Base-by-base conservation (phyloP, 2,329 filamentous ascomycete genomes). In the Leptosphaerulina australis region DNA sequence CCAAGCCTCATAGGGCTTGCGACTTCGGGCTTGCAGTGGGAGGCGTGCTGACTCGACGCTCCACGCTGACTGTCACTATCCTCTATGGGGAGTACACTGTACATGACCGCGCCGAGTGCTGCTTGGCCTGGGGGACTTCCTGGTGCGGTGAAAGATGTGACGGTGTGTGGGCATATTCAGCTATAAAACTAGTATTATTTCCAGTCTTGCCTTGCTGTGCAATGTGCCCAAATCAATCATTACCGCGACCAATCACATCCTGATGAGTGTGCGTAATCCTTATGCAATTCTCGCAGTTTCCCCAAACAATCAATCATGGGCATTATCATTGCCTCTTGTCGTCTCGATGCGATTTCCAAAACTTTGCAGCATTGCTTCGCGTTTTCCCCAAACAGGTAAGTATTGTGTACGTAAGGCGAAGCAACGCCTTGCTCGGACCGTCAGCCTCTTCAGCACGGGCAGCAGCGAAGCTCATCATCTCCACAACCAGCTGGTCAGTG, bases 1-100 rank as follows among this genome's bases (percentile, higher is more conserved):
- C 53, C 52, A 36, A 61, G 59, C 59, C 59, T 62, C 58, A 61
- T 40, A 50, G 49, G 50, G 58, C 56, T 60, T 60, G 55, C 53
- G 53, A 56, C 43, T 41, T 51, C 48, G 48, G 48, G 41, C 41
- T 43, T 41, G 41, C 20, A 37, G 30, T 33, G 48, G 31, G 25
- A 46, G 41, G 37, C 35, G 40, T 48, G 56, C 58, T 59, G 54
- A 58, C 56, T 50, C 36, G 36, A 46, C 31, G 25, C 30, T 41
- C 41, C 30, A 43, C 41, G 31, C 48, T 41, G 41, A 46, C 48
- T n/a, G 22, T 12, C 51, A 29, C 53, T 55, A 36, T 47, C 35
- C 58, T 53, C 36, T 40, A 40, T 54, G 33, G 29, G 44, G 56
- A 44, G 40, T 21, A 20, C 20, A 15, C 18, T 36, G 29, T 18